phyloP scores from a whole-genome alignment of 1,284 basidiomycete species.

The Ceratobasidium sp. region DNA sequence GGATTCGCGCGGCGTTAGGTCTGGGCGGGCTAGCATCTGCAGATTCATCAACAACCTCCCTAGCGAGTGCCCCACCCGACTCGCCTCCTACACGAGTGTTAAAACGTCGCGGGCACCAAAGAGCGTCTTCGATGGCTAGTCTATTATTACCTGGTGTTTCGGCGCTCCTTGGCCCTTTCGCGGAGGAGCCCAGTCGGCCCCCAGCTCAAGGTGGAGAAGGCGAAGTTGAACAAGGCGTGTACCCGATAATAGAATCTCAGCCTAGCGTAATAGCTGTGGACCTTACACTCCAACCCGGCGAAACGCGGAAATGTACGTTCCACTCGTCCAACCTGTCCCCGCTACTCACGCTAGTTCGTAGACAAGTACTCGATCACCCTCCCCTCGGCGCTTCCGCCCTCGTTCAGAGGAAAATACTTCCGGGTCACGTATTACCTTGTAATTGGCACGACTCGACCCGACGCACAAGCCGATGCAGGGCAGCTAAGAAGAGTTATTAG shows the following conservation, averaged over 20 bases:
- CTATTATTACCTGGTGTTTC: slow-evolving; percentile 32
- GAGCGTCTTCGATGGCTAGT: slow-evolving; percentile 33
- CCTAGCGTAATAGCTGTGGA: slow-evolving; percentile 87
- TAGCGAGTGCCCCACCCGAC: slow-evolving; percentile 30
- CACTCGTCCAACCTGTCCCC: background rate
- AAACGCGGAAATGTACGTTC: slow-evolving; percentile 78
- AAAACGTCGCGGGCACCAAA: slow-evolving; percentile 11
- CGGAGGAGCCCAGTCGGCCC: slow-evolving; percentile 3
- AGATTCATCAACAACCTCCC: slow-evolving; percentile 16
- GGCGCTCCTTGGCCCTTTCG: slow-evolving; percentile 24
- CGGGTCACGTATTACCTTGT: slow-evolving; percentile 88
- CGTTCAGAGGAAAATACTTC: slow-evolving; percentile 83
- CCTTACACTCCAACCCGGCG: slow-evolving; percentile 74
- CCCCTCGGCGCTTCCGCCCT: slow-evolving; percentile 85
- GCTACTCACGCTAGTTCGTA: slow-evolving; percentile 48
- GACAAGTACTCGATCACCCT: slow-evolving; percentile 79
- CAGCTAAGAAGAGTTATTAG: slow-evolving; percentile 79
- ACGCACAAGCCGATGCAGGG: slow-evolving; percentile 45
- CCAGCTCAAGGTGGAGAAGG: slow-evolving; percentile 6
- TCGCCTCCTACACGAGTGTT: slow-evolving; percentile 23
- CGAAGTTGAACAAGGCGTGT: slow-evolving; percentile 63
- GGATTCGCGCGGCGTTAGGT: background rate
- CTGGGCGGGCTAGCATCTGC: slow-evolving; percentile 26
- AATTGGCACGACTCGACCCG: slow-evolving; percentile 81
- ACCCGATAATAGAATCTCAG: slow-evolving; percentile 82